Evolutionary conservation across 2,329 filamentous ascomycete genomes (phyloP).

Genomic region (Gnomoniopsis sp.): DNA sequence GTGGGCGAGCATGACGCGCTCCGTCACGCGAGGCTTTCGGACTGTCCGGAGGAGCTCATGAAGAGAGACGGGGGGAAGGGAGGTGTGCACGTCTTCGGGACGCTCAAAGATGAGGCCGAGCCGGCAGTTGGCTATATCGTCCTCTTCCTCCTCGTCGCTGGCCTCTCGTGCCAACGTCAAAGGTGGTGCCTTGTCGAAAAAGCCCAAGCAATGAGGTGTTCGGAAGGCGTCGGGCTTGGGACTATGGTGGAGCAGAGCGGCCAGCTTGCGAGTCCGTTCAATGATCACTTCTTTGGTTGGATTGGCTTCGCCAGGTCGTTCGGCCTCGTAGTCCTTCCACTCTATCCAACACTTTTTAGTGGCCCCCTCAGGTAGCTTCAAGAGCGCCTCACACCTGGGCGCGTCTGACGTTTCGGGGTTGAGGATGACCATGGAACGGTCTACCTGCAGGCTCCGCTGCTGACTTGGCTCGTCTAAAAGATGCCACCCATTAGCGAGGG

Average conservation of each 20-base stretch:
- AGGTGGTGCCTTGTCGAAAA: slow-evolving; percentile 39
- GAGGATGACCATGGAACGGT: slow-evolving; percentile 33
- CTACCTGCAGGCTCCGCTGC: slow-evolving; percentile 31
- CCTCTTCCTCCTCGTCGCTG: slow-evolving; percentile 35
- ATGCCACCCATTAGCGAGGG: not conserved
- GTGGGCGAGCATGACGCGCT: slow-evolving; percentile 48
- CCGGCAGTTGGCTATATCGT: slow-evolving; percentile 38
- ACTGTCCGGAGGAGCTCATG: slow-evolving; percentile 39
- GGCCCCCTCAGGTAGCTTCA: slow-evolving; percentile 31
- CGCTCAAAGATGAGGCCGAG: slow-evolving; percentile 54
- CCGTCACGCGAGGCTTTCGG: slow-evolving; percentile 46
- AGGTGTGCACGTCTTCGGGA: slow-evolving; percentile 35
- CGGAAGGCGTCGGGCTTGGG: slow-evolving; percentile 47
- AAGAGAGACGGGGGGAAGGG: slow-evolving; percentile 42
- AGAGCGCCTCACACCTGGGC: slow-evolving; percentile 37
- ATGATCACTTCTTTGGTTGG: slow-evolving; percentile 40
- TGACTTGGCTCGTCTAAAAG: slow-evolving; percentile 23
- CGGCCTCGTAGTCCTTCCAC: slow-evolving; percentile 46
- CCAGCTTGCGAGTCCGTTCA: slow-evolving; percentile 43
- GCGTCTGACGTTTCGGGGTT: slow-evolving; percentile 32
- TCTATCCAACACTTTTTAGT: slow-evolving; percentile 44
- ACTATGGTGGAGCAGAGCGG: slow-evolving; percentile 43
- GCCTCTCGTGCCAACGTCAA: not conserved
- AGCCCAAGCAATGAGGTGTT: slow-evolving; percentile 48
- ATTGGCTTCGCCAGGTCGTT: slow-evolving; percentile 29